Evolutionary conservation across 2,329 filamentous ascomycete species (phyloP).

Genomic region (Colletotrichum euphorbiae): DNA sequence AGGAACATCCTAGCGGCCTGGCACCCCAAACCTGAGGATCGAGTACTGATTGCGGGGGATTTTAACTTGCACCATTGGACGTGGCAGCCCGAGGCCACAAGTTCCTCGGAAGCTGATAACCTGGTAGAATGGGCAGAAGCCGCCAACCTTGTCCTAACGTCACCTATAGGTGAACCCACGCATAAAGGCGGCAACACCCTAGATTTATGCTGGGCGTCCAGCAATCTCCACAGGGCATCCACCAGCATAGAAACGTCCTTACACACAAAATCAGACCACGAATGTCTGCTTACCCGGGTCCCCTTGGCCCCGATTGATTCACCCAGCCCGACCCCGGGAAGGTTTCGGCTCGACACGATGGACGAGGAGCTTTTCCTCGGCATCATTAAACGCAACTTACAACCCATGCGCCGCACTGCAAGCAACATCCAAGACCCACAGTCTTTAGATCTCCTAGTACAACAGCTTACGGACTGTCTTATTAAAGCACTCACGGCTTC

Average conservation of each 20-base stretch:
- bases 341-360: conserved; percentile 2
- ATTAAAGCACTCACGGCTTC: not conserved
- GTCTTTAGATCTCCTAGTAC: not conserved
- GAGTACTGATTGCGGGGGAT: not conserved
- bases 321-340: not conserved
- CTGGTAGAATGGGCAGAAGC: conserved; percentile 8
- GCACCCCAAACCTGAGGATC: not conserved
- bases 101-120: not conserved
- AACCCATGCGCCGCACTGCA: not conserved
- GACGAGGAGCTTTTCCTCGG: not conserved
- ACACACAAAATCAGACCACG: conserved; percentile 4
- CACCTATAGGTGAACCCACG: not conserved
- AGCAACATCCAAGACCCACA: not conserved
- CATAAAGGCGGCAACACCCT: not conserved
- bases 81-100: not conserved
- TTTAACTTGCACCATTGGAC: conserved; percentile 5
- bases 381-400: not conserved
- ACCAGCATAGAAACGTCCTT: conserved; percentile 9
- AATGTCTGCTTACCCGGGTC: conserved; percentile 10
- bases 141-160: not conserved
- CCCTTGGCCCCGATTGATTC: not conserved
- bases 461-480: not conserved
- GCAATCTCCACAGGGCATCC: not conserved
- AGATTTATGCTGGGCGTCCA: conserved; percentile 6
- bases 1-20: not conserved